A percentile compares a stretch with the other conserved stretches of the same genome.
Conservation (phyloP, 2,329 filamentous ascomycete species). For the Mycogone perniciosa region DNA sequence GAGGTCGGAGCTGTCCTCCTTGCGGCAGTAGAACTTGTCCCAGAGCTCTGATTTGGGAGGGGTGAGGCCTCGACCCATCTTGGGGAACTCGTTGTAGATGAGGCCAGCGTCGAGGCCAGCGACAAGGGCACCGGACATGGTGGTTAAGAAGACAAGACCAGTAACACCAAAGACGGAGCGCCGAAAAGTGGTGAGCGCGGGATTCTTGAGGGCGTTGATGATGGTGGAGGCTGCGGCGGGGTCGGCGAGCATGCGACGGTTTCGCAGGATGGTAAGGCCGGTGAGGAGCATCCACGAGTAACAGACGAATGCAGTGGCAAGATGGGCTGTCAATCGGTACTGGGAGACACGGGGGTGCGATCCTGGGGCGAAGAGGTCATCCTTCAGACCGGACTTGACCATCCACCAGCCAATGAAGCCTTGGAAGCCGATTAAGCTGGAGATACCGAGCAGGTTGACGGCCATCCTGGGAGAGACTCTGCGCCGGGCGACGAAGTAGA, state of each 20-base stretch:
- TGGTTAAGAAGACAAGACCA: constrained; percentile 76
- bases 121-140: constrained; percentile 88
- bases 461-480: constrained; percentile 76
- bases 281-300: constrained; percentile 94
- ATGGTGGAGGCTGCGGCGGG: constrained; percentile 56
- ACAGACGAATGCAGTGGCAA: constrained; percentile 85
- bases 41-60: constrained; percentile 80
- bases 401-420: constrained; percentile 99
- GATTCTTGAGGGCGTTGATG: constrained; percentile 56
- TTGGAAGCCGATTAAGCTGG: constrained; percentile 85
- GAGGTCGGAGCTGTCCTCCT: constrained; percentile 70
- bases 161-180: constrained; percentile 65
- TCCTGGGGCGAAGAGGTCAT: constrained; percentile 88
- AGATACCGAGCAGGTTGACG: constrained; percentile 71
- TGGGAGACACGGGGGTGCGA: constrained; percentile 89
- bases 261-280: constrained; percentile 75
- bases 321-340: constrained; percentile 84
- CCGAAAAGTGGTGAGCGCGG: constrained; percentile 67
- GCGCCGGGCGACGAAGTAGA: constrained; percentile 79
- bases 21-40: constrained; percentile 77
- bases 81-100: constrained; percentile 98
- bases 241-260: constrained; percentile 62
- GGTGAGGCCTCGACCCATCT: constrained; percentile 79
- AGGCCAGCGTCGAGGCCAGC: constrained; percentile 92
- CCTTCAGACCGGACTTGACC: constrained; percentile 93